These are phyloP conservation scores for Colletotrichum karsti DNA, from an alignment of 2,329 filamentous ascomycete genomes.

Conservation along the genomic window DNA sequence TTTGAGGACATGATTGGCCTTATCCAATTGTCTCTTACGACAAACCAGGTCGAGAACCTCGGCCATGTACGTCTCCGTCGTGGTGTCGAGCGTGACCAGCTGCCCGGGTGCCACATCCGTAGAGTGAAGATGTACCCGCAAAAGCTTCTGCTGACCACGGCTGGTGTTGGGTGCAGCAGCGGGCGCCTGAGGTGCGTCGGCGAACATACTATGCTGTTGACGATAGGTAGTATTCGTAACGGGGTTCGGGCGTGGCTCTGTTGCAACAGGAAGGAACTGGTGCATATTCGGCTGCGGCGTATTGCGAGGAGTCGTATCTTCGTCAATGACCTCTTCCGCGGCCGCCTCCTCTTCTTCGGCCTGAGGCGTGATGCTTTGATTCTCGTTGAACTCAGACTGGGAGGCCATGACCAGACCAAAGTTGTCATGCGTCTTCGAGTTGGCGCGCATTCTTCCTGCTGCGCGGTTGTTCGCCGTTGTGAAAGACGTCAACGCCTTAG, in stretches of 20 bases:
- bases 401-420: constrained; percentile 82
- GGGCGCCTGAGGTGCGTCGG: constrained; percentile 63
- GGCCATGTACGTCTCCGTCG: constrained; percentile 83
- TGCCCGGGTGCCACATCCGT: constrained; percentile 77
- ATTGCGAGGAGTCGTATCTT: constrained; percentile 51
- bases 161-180: constrained; percentile 50
- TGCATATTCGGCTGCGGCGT: constrained; percentile 54
- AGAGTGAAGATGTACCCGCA: constrained; percentile 76
- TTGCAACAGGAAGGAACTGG: constrained; percentile 37
- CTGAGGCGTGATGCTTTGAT: constrained; percentile 73
- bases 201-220: constrained; percentile 58
- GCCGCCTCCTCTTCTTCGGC: constrained; percentile 50
- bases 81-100: constrained; percentile 78
- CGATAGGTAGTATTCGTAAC: constrained; percentile 70
- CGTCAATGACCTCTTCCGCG: constrained; percentile 46
- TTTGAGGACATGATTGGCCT: constrained; percentile 81
- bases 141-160: constrained; percentile 73
- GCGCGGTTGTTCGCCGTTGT: constrained; percentile 82
- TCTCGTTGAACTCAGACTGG: constrained; percentile 72
- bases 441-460: constrained; percentile 66
- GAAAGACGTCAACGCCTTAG: constrained; percentile 78
- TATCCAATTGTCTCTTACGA: constrained; percentile 80
- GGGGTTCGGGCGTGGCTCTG: constrained; percentile 61
- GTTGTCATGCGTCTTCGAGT: constrained; percentile 82
- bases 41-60: constrained; percentile 84